Conservation (phyloP, 139 green algal genomes). For the Tetraselmis chui region DNA sequence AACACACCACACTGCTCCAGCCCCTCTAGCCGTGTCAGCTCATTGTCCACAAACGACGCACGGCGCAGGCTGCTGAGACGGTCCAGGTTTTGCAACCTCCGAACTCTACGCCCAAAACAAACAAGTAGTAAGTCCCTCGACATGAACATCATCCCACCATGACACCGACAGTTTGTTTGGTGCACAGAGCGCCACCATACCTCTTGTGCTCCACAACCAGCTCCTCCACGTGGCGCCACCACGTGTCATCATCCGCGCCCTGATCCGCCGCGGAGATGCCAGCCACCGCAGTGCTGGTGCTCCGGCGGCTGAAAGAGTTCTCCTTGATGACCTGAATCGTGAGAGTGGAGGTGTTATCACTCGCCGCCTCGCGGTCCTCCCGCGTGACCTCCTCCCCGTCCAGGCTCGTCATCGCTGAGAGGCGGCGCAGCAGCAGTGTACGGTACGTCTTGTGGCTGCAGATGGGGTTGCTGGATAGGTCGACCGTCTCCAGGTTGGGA, state of each 20-base stretch:
- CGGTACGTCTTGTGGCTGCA: constrained; percentile 47
- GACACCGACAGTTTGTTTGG: too few species aligned
- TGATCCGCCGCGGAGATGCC: background rate
- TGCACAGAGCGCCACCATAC: too few species aligned
- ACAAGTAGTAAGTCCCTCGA: too few species aligned
- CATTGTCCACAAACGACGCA: constrained; percentile 37
- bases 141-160: too few species aligned
- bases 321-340: constrained; percentile 10
- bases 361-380: background rate
- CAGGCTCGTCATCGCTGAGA: constrained; percentile 20
- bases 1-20: constrained; percentile 38
- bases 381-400: constrained; percentile 15
- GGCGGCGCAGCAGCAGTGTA: constrained; percentile 17
- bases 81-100: constrained; percentile 41
- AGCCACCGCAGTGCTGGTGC: background rate
- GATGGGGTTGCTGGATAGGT: constrained; percentile 45
- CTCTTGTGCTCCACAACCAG: constrained; percentile 34
- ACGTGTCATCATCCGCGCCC: background rate
- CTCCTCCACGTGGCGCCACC: constrained; percentile 23
- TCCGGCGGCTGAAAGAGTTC: constrained; percentile 2
- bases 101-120: constrained; percentile 31
- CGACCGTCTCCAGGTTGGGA: constrained; percentile 41
- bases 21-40: constrained; percentile 44
- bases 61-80: constrained; percentile 22
- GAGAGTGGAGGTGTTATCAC: background rate